Conservation (phyloP, 805 yeast genomes). For the Saccharomycopsis vini region DNA sequence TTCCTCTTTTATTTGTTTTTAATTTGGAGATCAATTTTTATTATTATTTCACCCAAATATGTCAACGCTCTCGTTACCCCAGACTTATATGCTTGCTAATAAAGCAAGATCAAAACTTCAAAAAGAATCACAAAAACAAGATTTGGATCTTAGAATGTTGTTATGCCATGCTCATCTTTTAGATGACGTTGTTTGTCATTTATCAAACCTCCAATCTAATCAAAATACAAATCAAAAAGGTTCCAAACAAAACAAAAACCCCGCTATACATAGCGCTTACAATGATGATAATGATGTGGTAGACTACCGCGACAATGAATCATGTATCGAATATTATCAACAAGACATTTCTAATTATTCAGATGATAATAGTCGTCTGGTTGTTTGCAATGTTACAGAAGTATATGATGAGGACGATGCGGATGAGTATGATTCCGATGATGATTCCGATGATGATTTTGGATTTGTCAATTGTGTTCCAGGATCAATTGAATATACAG, state of each 20-base stretch:
- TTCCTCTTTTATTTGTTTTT: too few relatives aligned
- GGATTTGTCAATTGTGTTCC: too few relatives aligned
- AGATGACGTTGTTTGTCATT: constrained; percentile 50
- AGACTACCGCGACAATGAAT: too few relatives aligned
- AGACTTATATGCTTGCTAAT: constrained; percentile 54
- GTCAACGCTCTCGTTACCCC: constrained; percentile 29
- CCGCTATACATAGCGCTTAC: constrained; percentile 21
- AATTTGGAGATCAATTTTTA: too few relatives aligned
- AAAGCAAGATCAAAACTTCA: constrained; percentile 57
- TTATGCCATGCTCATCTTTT: constrained; percentile 67
- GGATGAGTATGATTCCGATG: neutral
- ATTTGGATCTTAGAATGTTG: constrained; percentile 46
- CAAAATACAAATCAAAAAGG: constrained; percentile 20
- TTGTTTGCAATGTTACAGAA: too few relatives aligned
- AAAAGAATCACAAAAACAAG: constrained; percentile 48
- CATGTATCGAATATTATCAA: too few relatives aligned
- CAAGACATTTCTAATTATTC: too few relatives aligned
- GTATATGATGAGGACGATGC: neutral
- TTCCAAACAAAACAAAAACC: constrained; percentile 25
- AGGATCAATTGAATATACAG: too few relatives aligned
- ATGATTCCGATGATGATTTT: too few relatives aligned
- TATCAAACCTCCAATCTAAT: constrained; percentile 20
- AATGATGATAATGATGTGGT: constrained; percentile 27
- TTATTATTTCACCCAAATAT: too few relatives aligned
- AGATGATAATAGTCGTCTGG: too few relatives aligned